Evolutionary conservation across 768 basidiomycete species (phyloP), one percentile per base, ranked within the genome.

Genomic region (Pleurotus djamor): DNA sequence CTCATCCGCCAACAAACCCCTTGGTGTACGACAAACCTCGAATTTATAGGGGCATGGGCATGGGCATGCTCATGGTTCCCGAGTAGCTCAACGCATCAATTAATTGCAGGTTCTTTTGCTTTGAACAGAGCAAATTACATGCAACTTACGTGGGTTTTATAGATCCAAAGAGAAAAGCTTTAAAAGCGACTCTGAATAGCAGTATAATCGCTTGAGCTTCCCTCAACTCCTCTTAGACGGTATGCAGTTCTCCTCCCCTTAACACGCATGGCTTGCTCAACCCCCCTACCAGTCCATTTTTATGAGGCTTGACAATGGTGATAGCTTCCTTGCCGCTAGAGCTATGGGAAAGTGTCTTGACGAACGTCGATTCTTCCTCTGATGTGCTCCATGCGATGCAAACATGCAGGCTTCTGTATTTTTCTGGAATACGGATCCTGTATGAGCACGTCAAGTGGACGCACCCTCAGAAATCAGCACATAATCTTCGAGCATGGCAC

Each of bases 361-460:
- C 14, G 14, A 28, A 43, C 28, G 38, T 44, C 16, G 8, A 56
- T 13, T 41, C 37, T 13, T 44, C 54, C 1, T 56, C 41, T 32
- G 54, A 56, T 56, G 21, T 56, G 38, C 16, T 56, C 7, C 54
- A 56, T 28, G 37, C 41, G 14, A 56, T 56, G 54, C 54, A 56
- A 41, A 43, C 54, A 17, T 56, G 54, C 38, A 37, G 41, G 10
- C 41, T 14, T 43, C 54, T 56, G 16, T 56, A 43, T n/a, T 56
- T 14, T 56, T 37, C 54, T 56, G 54, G 54, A 32, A 17, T 56
- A 16, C 21, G 41, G 41, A 41, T n/a, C 9, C 54, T 56, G 12
- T 56, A 56, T 44, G 54, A 56, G 14, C 54, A 56, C 41, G 21
- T 56, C 41, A 56, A 56, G 21, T 56, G 54, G 54, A 37, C 41